phyloP scores from a whole-genome alignment of 176 grass and related monocot species.

The Lolium rigidum region DNA sequence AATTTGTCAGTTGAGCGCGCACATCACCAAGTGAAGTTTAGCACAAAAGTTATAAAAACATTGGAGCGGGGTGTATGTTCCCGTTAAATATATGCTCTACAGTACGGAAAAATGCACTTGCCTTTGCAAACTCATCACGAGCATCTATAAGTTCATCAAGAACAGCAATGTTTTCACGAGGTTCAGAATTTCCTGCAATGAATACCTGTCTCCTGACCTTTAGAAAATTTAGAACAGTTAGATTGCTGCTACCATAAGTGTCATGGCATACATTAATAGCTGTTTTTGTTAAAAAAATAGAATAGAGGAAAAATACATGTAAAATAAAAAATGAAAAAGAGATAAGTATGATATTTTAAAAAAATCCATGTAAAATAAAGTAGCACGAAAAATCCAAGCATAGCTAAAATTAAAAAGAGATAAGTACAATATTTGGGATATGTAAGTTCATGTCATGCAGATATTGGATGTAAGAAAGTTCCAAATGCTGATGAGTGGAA shows the following conservation, averaged over 20 bases:
- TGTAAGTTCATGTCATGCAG: neutral
- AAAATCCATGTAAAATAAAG: neutral
- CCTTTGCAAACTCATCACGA: constrained; percentile 92
- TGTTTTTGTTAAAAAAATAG: neutral
- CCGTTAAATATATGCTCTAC: neutral
- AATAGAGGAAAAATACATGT: neutral
- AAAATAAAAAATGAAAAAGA: neutral
- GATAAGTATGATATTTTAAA: neutral
- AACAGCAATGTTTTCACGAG: constrained; percentile 79
- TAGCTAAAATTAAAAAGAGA: neutral
- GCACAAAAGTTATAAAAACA: constrained; percentile 22
- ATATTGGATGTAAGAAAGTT: constrained; percentile 13
- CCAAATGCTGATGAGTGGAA: constrained; percentile 13
- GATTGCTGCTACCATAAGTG: constrained; percentile 5
- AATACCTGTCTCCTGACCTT: constrained; percentile 89
- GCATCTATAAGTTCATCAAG: constrained; percentile 73
- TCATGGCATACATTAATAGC: neutral
- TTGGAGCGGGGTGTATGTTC: neutral
- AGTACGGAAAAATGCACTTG: constrained; percentile 33
- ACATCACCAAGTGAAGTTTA: constrained; percentile 10
- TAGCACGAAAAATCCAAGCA: constrained; percentile 22
- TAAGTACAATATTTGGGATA: neutral
- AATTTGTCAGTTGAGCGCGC: neutral
- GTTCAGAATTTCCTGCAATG: constrained; percentile 77
- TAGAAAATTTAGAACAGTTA: constrained; percentile 47